Conservation (phyloP, 1,284 basidiomycete genomes). For the Cutaneotrichosporon cutaneum region DNA sequence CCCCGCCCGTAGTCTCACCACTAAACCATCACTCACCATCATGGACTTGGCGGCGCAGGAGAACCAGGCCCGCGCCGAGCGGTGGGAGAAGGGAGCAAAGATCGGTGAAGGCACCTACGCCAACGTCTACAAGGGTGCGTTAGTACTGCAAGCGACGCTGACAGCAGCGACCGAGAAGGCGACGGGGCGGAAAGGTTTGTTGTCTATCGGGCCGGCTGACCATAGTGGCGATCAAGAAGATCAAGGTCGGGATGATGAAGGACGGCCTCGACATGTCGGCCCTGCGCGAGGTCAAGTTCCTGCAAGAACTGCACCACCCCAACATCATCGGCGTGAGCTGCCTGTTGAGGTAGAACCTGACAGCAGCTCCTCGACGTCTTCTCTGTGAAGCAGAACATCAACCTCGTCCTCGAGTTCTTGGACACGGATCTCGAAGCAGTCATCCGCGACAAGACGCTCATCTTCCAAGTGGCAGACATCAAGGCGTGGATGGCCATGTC, state of each 20-base stretch:
- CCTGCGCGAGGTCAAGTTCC: conserved; percentile 94
- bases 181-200: conserved; percentile 37
- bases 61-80: conserved; percentile 38
- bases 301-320: conserved; percentile 88
- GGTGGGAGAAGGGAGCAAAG: conserved; percentile 70
- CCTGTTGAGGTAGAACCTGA: neutral
- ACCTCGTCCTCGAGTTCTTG: conserved; percentile 95
- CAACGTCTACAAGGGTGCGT: conserved; percentile 85
- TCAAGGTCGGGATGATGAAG: conserved; percentile 94
- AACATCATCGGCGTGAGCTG: conserved; percentile 91
- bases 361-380: conserved; percentile 90
- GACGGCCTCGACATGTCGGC: conserved; percentile 99
- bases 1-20: too few relatives aligned
- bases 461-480: conserved; percentile 93
- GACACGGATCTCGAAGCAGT: conserved; percentile 97
- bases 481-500: conserved; percentile 99
- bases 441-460: conserved; percentile 86
- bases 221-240: conserved; percentile 95
- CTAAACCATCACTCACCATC: neutral
- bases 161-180: conserved; percentile 37
- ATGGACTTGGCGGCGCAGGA: conserved; percentile 50
- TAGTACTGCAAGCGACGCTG: neutral
- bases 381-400: conserved; percentile 92
- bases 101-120: conserved; percentile 97
- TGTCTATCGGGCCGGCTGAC: conserved; percentile 33